Evolutionary conservation across 768 basidiomycete genomes (phyloP).

Genomic region (Suillus variegatus): DNA sequence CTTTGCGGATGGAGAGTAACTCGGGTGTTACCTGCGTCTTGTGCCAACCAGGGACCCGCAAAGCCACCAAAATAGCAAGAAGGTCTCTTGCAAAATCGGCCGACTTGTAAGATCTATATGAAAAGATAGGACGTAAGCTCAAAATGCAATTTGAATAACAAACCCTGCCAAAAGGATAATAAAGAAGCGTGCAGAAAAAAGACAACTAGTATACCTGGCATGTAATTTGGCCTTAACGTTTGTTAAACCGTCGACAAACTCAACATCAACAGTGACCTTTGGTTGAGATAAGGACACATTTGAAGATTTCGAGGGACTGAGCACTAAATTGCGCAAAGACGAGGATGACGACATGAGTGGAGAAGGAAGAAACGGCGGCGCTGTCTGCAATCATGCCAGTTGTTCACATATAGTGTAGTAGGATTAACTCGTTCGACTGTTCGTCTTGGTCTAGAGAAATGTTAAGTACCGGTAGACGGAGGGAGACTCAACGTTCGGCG

Average conservation of each 20-base stretch:
- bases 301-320: slow-evolving; percentile 28
- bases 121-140: slow-evolving; percentile 20
- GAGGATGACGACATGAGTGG: neutral
- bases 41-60: slow-evolving; percentile 64
- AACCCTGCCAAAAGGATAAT: slow-evolving; percentile 31
- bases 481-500: neutral
- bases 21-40: slow-evolving; percentile 45
- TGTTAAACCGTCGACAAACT: slow-evolving; percentile 58
- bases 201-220: slow-evolving; percentile 59
- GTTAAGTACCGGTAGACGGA: no score
- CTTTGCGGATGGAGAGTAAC: slow-evolving; percentile 66
- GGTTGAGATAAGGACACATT: slow-evolving; percentile 36
- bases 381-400: neutral
- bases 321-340: slow-evolving; percentile 10
- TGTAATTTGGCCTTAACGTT: slow-evolving; percentile 59
- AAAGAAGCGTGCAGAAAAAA: slow-evolving; percentile 26
- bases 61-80: slow-evolving; percentile 52
- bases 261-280: slow-evolving; percentile 41
- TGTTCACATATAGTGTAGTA: neutral
- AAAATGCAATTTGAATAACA: slow-evolving; percentile 8
- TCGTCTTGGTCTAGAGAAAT: neutral
- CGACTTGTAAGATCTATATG: slow-evolving; percentile 69
- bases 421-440: neutral
- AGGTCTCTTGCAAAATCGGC: slow-evolving; percentile 54
- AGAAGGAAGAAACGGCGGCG: neutral